phyloP scores from a whole-genome alignment of 257 asterid species.

The Knoxia roxburghii region DNA sequence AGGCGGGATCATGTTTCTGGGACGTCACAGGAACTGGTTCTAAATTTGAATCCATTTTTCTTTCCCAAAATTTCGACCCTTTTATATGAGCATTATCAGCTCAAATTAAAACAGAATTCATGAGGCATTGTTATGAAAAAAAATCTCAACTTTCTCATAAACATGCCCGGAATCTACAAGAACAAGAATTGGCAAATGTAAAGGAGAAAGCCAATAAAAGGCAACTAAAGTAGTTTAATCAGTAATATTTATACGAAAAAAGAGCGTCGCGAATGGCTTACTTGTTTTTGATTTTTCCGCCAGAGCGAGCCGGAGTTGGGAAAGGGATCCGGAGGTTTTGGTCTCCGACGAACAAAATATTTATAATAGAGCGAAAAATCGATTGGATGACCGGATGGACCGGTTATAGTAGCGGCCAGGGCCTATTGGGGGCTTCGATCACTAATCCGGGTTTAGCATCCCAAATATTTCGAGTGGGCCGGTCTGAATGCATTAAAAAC shows the following conservation, averaged over 20 bases:
- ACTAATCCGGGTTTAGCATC: constrained; percentile 9
- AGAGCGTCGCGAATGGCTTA: constrained; percentile 28
- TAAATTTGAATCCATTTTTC: constrained; percentile 47
- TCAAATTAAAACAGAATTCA: neutral
- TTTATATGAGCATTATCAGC: neutral
- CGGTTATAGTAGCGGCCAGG: constrained; percentile 37
- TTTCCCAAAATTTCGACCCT: neutral
- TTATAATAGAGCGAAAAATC: constrained; percentile 29
- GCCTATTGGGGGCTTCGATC: neutral
- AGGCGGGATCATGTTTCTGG: constrained; percentile 94
- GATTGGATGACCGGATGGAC: constrained; percentile 41
- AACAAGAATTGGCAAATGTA: neutral
- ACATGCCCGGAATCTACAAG: neutral
- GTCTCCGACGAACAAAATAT: neutral
- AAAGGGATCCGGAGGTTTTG: constrained; percentile 22
- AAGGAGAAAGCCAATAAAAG: neutral
- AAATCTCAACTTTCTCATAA: neutral
- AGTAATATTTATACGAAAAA: constrained; percentile 1
- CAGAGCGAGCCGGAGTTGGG: constrained; percentile 41
- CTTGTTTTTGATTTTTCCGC: constrained; percentile 23
- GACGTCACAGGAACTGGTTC: constrained; percentile 83
- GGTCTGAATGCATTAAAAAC: constrained; percentile 13
- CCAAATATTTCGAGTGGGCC: constrained; percentile 1
- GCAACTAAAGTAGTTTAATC: neutral
- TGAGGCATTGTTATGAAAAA: neutral